phyloP scores from a whole-genome alignment of 116 monocot genomes.

The Trichopus zeylanicus region DNA sequence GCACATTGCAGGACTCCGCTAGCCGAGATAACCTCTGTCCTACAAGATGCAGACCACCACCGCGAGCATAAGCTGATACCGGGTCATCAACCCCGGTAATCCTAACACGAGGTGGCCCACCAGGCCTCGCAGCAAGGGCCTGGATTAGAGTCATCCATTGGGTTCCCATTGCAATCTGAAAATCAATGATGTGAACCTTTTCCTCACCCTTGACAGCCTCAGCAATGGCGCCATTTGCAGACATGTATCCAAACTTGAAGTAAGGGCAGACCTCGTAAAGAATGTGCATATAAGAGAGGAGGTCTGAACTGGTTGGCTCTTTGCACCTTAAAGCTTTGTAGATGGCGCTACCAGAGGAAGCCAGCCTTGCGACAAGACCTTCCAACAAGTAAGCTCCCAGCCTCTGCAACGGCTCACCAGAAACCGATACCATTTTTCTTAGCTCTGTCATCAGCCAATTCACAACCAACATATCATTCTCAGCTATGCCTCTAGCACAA shows the following conservation, averaged over 20 bases:
- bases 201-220: constrained; percentile 69
- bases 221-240: constrained; percentile 97
- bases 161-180: constrained; percentile 82
- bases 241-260: constrained; percentile 86
- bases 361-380: constrained; percentile 73
- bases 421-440: constrained; percentile 72
- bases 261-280: constrained; percentile 47
- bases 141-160: constrained; percentile 91
- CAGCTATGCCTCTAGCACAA: constrained; percentile 62
- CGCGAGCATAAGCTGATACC: constrained; percentile 62
- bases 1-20: constrained; percentile 56
- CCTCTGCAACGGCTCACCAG: constrained; percentile 72
- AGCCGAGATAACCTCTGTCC: constrained; percentile 50
- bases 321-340: constrained; percentile 85
- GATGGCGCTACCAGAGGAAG: constrained; percentile 72
- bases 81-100: constrained; percentile 92
- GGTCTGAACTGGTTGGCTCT: constrained; percentile 67
- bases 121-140: constrained; percentile 72
- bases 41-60: constrained; percentile 72
- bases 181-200: constrained; percentile 84
- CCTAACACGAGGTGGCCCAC: constrained; percentile 68
- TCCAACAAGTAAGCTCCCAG: constrained; percentile 83
- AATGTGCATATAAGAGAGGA: constrained; percentile 88
- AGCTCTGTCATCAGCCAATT: constrained; percentile 47
- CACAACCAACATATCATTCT: constrained; percentile 29